A percentile compares a stretch with the other conserved stretches of the same genome.
Evolutionary conservation across 768 basidiomycete genomes (phyloP).

Genomic region (Tylopilus subfusipes): DNA sequence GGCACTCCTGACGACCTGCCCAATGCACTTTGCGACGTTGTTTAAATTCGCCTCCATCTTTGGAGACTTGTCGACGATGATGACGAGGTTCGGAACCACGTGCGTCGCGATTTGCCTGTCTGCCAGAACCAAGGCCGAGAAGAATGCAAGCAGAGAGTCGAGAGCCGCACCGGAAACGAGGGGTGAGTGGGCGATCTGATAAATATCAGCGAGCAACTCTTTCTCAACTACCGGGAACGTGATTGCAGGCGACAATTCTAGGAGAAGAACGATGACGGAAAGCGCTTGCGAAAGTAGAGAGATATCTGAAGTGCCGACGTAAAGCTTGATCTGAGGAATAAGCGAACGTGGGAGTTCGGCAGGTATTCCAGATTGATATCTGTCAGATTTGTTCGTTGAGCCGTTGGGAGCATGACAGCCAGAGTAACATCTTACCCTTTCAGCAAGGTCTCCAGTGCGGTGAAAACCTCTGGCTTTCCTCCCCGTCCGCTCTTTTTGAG

Average conservation of each 20-base stretch:
- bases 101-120: slow-evolving; percentile 82
- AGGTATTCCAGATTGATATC: slow-evolving; percentile 51
- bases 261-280: slow-evolving; percentile 59
- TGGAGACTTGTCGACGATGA: slow-evolving; percentile 59
- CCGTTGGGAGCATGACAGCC: not conserved
- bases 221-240: slow-evolving; percentile 78
- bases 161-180: slow-evolving; percentile 72
- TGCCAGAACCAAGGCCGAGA: slow-evolving; percentile 74
- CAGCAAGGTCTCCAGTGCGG: slow-evolving; percentile 68
- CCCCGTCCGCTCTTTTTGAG: slow-evolving; percentile 74
- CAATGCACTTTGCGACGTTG: slow-evolving; percentile 85
- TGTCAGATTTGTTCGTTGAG: slow-evolving; percentile 14
- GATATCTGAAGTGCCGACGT: slow-evolving; percentile 74
- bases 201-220: slow-evolving; percentile 63
- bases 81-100: slow-evolving; percentile 72
- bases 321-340: slow-evolving; percentile 69
- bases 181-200: slow-evolving; percentile 72
- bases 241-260: slow-evolving; percentile 59
- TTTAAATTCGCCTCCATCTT: slow-evolving; percentile 51
- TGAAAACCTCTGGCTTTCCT: slow-evolving; percentile 79
- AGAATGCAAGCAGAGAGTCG: slow-evolving; percentile 82
- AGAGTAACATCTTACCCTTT: slow-evolving; percentile 45
- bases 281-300: slow-evolving; percentile 73
- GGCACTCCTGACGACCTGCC: slow-evolving; percentile 71
- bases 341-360: slow-evolving; percentile 56